Conservation (phyloP, 495 filamentous ascomycete species). For the Xylona heveae region DNA sequence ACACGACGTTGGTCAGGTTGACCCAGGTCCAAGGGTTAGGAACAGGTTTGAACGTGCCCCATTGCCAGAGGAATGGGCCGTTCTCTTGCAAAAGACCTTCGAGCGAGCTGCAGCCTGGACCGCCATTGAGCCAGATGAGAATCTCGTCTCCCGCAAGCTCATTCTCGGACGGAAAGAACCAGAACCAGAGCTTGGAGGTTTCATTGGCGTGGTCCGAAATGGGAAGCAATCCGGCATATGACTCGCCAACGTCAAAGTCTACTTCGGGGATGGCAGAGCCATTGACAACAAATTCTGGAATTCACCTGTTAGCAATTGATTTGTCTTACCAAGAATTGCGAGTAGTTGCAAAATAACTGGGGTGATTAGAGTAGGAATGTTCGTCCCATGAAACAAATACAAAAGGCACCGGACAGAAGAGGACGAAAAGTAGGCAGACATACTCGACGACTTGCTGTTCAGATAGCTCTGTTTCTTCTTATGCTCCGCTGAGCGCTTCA, state of each 20-base stretch:
- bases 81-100: conserved; percentile 55
- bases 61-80: conserved; percentile 56
- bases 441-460: too few species aligned
- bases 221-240: conserved; percentile 54
- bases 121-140: conserved; percentile 54
- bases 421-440: too few species aligned
- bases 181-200: conserved; percentile 44
- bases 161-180: conserved; percentile 50
- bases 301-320: too few species aligned
- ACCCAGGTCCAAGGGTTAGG: conserved; percentile 46
- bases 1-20: conserved; percentile 47
- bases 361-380: too few species aligned
- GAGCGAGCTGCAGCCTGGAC: conserved; percentile 46
- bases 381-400: too few species aligned
- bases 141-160: conserved; percentile 37
- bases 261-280: conserved; percentile 49
- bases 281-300: conserved; percentile 49
- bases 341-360: too few species aligned
- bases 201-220: conserved; percentile 32
- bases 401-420: too few species aligned
- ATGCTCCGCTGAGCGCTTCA: too few species aligned
- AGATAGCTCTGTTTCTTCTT: too few species aligned
- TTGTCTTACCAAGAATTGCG: too few species aligned
- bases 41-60: conserved; percentile 40
- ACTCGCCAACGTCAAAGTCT: conserved; percentile 55